Conservation (phyloP, 371 early-diverging fungal genomes). For the Encephalitozoon hellem region DNA sequence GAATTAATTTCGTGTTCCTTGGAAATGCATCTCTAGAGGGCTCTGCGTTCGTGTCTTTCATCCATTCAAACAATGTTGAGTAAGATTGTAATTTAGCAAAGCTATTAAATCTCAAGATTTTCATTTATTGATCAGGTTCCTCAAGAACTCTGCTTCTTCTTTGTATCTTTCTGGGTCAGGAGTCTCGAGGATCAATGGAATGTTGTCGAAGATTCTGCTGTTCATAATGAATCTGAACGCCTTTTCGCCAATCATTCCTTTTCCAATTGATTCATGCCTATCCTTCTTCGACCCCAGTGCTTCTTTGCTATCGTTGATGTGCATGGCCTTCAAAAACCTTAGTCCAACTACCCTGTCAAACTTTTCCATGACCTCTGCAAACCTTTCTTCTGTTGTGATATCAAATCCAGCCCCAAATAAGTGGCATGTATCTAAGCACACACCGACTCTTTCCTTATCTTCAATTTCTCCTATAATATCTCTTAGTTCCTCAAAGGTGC, state of each 20-base stretch:
- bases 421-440: constrained; percentile 68
- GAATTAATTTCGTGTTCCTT: not conserved
- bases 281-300: constrained; percentile 62
- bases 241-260: constrained; percentile 64
- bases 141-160: constrained; percentile 54
- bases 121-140: not conserved
- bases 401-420: constrained; percentile 67
- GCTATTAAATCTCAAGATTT: not conserved
- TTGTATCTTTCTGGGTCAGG: constrained; percentile 60
- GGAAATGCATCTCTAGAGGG: not conserved
- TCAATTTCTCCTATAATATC: constrained; percentile 63
- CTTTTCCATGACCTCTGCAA: constrained; percentile 62
- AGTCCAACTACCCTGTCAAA: constrained; percentile 64
- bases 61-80: not conserved
- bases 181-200: constrained; percentile 66
- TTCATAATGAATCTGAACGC: constrained; percentile 65
- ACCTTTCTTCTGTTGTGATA: constrained; percentile 60
- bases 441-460: constrained; percentile 64
- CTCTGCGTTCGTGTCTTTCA: not conserved
- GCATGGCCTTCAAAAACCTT: constrained; percentile 64
- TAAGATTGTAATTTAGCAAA: not conserved
- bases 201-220: constrained; percentile 61
- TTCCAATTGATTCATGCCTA: constrained; percentile 65
- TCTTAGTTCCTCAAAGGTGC: constrained; percentile 63
- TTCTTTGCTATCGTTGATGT: constrained; percentile 66